Evolutionary conservation across 148 eudicot genomes (phyloP), one percentile per base, ranked within the genome.

Genomic region (Vaccinium vitisidaea): DNA sequence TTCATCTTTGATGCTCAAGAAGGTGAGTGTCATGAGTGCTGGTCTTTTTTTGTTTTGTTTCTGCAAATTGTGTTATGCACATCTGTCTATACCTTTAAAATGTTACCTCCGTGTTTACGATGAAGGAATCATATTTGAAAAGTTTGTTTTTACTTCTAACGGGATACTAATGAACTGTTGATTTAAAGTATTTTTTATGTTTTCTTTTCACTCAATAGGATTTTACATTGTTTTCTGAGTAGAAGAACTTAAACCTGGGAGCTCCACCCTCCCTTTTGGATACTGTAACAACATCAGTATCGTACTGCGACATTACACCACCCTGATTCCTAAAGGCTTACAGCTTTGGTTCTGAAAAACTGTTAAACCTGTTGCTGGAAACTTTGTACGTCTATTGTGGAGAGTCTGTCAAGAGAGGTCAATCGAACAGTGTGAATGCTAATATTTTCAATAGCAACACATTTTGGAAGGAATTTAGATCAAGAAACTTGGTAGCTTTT

Each of bases 1-100:
- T 96, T 95, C 84, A 90, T 95, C 71, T 95, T 96, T 87, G 90
- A 89, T 89, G 90, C 99, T 55, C 94, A 90, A 88, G 99, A 96
- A 96, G 99, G 99, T 91, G 80, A 80, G 48, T 50, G 56, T 25
- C 21, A 97, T 91, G 79, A 80, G 46, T 48, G 46, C 55, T 67
- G 59, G 50, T 58, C 6, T 15, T 12, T 2, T 30, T 78, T 77
- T 4, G 19, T 49, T 46, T 14, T 16, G 27, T 14, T 8, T 25
- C 1, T 69, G 83, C 83, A 13, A 36, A 10, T 67, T 49, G n/a
- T 50, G 15, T 67, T 82, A 25, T 30, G 74, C 43, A 69, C 18
- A 12, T 69, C 18, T 23, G 39, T 69, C 21, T 69, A 3, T 30
- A 18, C 30, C 43, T 50, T 69, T 67, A 27, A 27, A 3, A 46